Conservation (phyloP, 768 basidiomycete genomes). For the Hygrocybe punicea region DNA sequence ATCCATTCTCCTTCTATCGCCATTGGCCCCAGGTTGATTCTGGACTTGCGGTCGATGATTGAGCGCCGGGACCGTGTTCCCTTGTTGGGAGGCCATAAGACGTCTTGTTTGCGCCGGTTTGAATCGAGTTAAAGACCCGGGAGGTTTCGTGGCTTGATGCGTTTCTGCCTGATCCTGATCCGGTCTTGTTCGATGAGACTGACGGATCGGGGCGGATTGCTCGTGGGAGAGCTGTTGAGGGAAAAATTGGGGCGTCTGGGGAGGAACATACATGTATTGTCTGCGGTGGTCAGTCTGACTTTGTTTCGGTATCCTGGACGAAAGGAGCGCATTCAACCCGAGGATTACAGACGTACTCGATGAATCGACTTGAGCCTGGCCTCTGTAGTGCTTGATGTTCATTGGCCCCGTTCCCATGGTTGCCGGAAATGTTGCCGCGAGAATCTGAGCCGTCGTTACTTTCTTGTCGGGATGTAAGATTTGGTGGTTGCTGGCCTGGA, state of each 20-base stretch:
- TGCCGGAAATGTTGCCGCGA: constrained; percentile 31
- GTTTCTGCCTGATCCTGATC: not conserved
- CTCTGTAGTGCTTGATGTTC: constrained; percentile 27
- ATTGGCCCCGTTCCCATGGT: constrained; percentile 6
- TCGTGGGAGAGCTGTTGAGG: constrained; percentile 30
- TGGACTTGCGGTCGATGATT: not conserved
- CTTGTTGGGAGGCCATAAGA: constrained; percentile 14
- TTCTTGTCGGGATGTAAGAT: constrained; percentile 30
- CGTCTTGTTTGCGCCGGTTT: constrained; percentile 19
- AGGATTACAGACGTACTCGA: constrained; percentile 36
- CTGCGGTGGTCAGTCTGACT: constrained; percentile 33
- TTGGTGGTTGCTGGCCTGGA: constrained; percentile 53
- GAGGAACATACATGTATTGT: constrained; percentile 63
- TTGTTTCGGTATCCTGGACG: constrained; percentile 10
- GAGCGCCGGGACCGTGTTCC: constrained; percentile 2
- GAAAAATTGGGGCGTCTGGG: constrained; percentile 42
- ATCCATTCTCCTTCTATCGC: constrained; percentile 21
- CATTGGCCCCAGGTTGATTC: constrained; percentile 15
- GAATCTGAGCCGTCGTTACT: constrained; percentile 12
- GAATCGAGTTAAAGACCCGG: constrained; percentile 23
- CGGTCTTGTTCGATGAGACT: constrained; percentile 32
- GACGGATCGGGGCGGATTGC: constrained; percentile 40
- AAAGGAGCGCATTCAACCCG: constrained; percentile 17
- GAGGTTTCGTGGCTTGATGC: constrained; percentile 18
- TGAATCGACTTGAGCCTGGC: constrained; percentile 51